Evolutionary conservation across 139 green algal species (phyloP).

Genomic region (Chlorella sp.): DNA sequence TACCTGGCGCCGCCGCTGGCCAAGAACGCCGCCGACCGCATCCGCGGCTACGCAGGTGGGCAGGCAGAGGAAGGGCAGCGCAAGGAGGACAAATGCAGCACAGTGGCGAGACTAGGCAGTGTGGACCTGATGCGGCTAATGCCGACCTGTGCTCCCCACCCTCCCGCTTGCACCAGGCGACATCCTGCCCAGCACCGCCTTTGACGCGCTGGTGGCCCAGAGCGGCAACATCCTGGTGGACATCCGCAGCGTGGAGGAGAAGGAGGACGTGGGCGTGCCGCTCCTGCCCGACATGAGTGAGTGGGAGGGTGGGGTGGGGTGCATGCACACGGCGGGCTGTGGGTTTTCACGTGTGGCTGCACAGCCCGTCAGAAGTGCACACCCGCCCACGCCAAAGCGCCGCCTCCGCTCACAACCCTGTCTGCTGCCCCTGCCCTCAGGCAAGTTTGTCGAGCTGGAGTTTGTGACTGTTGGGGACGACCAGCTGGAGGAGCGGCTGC

Average conservation of each 20-base stretch:
- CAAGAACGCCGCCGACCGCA: constrained; percentile 19
- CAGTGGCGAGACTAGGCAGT: no score
- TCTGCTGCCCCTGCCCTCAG: not conserved
- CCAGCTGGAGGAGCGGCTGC: constrained; percentile 71
- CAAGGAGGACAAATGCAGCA: no score
- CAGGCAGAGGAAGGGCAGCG: no score
- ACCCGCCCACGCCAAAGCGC: no score
- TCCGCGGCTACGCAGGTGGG: constrained; percentile 24
- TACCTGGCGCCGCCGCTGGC: constrained; percentile 57
- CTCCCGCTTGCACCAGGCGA: constrained; percentile 46
- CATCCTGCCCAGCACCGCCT: constrained; percentile 66
- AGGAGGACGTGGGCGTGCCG: constrained; percentile 81
- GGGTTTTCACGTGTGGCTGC: no score
- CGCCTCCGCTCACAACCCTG: no score
- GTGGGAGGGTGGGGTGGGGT: not conserved
- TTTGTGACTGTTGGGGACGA: constrained; percentile 68
- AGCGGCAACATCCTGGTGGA: constrained; percentile 76
- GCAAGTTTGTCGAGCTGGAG: constrained; percentile 76
- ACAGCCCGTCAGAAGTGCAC: no score
- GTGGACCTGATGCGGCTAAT: no score
- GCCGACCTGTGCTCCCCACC: not conserved
- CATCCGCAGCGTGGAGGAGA: constrained; percentile 74
- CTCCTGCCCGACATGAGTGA: constrained; percentile 67
- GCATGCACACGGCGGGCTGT: no score
- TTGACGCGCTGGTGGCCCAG: constrained; percentile 65